Conservation (phyloP, 495 filamentous ascomycete species). For the Aspergillus bridgeri region DNA sequence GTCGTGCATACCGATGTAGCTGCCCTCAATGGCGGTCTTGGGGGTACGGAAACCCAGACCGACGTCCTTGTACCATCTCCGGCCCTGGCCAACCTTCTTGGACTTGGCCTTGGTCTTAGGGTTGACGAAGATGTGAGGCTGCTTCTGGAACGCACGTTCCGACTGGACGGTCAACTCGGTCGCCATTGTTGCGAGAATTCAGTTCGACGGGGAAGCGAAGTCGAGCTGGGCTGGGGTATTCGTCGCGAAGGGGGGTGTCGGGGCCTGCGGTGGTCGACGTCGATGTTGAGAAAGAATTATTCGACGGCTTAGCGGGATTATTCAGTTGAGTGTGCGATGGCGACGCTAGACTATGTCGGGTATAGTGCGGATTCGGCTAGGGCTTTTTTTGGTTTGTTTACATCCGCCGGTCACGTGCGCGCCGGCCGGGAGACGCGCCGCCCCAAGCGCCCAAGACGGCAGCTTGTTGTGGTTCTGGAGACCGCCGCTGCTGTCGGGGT, state of each 20-base stretch:
- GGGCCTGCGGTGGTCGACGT: constrained; percentile 39
- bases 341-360: constrained; percentile 32
- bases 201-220: constrained; percentile 42
- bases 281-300: constrained; percentile 43
- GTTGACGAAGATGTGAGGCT: constrained; percentile 99
- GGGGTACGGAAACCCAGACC: constrained; percentile 98
- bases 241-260: constrained; percentile 30
- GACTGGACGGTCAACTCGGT: constrained; percentile 98
- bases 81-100: constrained; percentile 78
- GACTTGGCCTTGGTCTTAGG: constrained; percentile 84
- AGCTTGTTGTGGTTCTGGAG: background rate
- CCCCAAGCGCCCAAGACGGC: background rate
- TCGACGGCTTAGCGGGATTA: constrained; percentile 33
- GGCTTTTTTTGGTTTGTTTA: constrained; percentile 46
- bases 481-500: too few species aligned
- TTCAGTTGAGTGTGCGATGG: constrained; percentile 39
- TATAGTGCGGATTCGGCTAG: constrained; percentile 37
- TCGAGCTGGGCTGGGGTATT: constrained; percentile 36
- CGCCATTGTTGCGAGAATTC: constrained; percentile 78
- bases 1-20: constrained; percentile 88
- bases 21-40: constrained; percentile 94
- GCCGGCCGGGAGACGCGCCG: constrained; percentile 31
- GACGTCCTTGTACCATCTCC: constrained; percentile 99
- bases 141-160: constrained; percentile 98
- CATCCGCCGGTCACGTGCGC: constrained; percentile 32